These are phyloP conservation scores for Salpingoeca rosetta DNA, from an alignment of 78 protist genomes.

Conservation along the genomic window DNA sequence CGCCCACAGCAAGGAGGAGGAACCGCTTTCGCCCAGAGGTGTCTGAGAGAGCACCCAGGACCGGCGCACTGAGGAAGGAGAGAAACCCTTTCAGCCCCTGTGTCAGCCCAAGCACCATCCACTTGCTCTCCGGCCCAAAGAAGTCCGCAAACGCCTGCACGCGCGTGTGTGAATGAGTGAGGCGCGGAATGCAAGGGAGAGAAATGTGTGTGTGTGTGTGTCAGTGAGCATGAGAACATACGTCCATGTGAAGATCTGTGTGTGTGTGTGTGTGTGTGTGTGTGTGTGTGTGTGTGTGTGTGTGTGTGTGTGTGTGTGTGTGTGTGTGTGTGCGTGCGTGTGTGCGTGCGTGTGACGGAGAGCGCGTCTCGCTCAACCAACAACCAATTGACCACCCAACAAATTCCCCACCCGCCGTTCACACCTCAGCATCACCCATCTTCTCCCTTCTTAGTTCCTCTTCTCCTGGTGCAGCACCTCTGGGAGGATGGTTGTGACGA, in stretches of 20 bases:
- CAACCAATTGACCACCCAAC: background rate
- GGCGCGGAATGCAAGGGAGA: background rate
- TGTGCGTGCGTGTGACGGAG: too few species aligned
- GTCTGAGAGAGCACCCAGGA: background rate
- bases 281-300: too few species aligned
- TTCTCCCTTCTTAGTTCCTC: background rate
- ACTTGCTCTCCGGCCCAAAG: background rate
- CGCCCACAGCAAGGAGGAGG: background rate
- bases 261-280: too few species aligned
- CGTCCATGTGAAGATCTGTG: too few species aligned
- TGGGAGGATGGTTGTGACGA: slow-evolving; percentile 1
- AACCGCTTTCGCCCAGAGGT: background rate
- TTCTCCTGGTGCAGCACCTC: background rate
- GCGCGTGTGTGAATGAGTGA: background rate
- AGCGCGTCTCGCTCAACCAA: too few species aligned
- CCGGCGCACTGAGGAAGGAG: background rate
- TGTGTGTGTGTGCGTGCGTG: too few species aligned
- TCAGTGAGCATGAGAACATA: too few species aligned
- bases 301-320: too few species aligned
- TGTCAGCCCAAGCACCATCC: background rate
- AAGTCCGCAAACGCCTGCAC: background rate
- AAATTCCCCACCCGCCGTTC: background rate
- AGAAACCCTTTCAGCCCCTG: background rate
- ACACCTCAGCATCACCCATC: background rate
- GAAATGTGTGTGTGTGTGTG: too few species aligned